A percentile compares a stretch with the other conserved stretches of the same genome.
phyloP scores from a whole-genome alignment of 2,329 filamentous ascomycete genomes.

The Xylariaceae sp. region DNA sequence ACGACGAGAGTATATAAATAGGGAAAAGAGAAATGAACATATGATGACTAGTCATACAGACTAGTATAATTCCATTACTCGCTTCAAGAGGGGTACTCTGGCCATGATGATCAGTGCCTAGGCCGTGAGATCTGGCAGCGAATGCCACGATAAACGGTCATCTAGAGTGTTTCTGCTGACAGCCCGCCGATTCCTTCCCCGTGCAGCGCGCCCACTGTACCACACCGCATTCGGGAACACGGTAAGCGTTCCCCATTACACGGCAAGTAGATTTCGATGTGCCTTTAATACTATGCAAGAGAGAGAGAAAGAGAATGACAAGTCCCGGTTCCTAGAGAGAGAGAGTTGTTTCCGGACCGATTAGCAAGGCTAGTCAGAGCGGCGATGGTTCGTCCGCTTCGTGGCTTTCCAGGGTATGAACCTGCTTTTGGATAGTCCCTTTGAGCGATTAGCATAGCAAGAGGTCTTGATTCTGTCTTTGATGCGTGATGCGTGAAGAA shows the following conservation, averaged over 20 bases:
- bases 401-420: slow-evolving; percentile 10
- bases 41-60: slow-evolving; percentile 14
- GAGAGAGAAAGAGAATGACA: background rate
- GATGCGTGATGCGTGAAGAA: too few relatives aligned
- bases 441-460: too few relatives aligned
- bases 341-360: slow-evolving; percentile 21
- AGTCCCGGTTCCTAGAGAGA: background rate
- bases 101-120: background rate
- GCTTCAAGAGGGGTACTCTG: background rate
- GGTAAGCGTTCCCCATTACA: slow-evolving; percentile 12
- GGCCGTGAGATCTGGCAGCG: background rate
- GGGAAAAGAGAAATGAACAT: background rate
- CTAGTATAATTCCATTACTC: background rate
- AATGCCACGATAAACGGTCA: too few relatives aligned
- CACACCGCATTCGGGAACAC: slow-evolving; percentile 16
- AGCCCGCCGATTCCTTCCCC: background rate
- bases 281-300: background rate
- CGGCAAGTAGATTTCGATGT: slow-evolving; percentile 9
- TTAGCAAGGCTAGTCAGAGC: slow-evolving; percentile 10
- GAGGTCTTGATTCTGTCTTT: too few relatives aligned
- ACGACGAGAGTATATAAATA: slow-evolving; percentile 8
- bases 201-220: slow-evolving; percentile 2
- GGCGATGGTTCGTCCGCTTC: slow-evolving; percentile 10
- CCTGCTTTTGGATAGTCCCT: too few relatives aligned
- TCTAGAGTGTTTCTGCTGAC: too few relatives aligned